Evolutionary conservation across 305 asterid genomes (phyloP), one percentile per base, ranked within the genome.

Genomic region (Fraxinus nigra): DNA sequence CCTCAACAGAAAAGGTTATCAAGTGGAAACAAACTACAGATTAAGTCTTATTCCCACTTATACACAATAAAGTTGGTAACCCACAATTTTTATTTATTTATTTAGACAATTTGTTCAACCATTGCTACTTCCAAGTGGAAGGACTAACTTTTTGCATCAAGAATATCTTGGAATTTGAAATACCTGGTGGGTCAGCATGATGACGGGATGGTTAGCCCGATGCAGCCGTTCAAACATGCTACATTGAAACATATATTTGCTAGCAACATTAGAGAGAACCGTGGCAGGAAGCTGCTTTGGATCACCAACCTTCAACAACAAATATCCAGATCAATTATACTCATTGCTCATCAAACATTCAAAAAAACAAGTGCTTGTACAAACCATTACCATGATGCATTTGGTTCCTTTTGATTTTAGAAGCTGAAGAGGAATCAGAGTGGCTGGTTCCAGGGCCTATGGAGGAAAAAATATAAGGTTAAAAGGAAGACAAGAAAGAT

Each of bases 281-380:
- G 99, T 94, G 46, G 98, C 99, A 69, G 98, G 97, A 89, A 96
- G 99, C 93, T 96, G 99, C 90, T 96, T 96, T 74, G 99, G 99
- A 85, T 96, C 99, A 81, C 99, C 99, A 80, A 96, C 98, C 99
- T 96, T 82, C 81, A 81, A 82, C 51, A 43, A 56, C 72, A 48
- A 73, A 78, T 56, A 65, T 56, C 33, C 65, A 37, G 46, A 70
- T 83, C 74, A 86, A 77, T 78, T 61, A 83, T 72, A 61, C 74
- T 54, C 59, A 70, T 77, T 65, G 48, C 61, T 76, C 79, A 81
- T 37, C 38, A 76, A 79, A 81, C 81, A n/a, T 78, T 59, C 56
- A 67, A 81, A 32, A 40, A 78, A 74, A 24, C 7, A 73, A 18
- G 78, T 80, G 40, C 80, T 75, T 69, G 33, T 79, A 24, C 78